A percentile compares a stretch with the other conserved stretches of the same genome.
phyloP scores from a whole-genome alignment of 805 yeast species.

The Barnettozyma salicaria region DNA sequence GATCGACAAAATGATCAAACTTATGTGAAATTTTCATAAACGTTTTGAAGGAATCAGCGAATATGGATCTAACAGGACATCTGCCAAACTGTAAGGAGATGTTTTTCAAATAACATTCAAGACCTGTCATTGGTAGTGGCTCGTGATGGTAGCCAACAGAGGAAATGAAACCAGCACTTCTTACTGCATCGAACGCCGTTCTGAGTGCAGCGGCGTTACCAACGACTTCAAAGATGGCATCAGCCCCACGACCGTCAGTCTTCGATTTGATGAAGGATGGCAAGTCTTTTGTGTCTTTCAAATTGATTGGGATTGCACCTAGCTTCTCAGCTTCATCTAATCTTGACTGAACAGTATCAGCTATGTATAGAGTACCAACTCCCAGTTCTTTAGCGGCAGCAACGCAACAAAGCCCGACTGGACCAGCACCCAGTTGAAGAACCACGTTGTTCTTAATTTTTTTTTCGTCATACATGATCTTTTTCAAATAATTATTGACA shows the following conservation, averaged over 20 bases:
- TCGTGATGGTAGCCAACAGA: constrained; percentile 60
- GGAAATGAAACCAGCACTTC: constrained; percentile 52
- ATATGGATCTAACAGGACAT: constrained; percentile 55
- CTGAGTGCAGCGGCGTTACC: constrained; percentile 48
- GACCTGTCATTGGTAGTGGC: constrained; percentile 47
- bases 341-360: constrained; percentile 60
- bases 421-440: constrained; percentile 57
- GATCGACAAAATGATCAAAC: constrained; percentile 48
- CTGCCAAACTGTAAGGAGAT: constrained; percentile 55
- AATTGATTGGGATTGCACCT: constrained; percentile 45
- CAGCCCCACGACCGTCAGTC: constrained; percentile 46
- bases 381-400: constrained; percentile 68
- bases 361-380: constrained; percentile 55
- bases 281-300: constrained; percentile 35
- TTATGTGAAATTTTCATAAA: constrained; percentile 40
- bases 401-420: constrained; percentile 68
- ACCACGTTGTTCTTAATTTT: constrained; percentile 33
- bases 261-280: constrained; percentile 28
- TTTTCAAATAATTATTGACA: constrained; percentile 43
- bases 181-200: constrained; percentile 46
- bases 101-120: constrained; percentile 53
- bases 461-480: constrained; percentile 29
- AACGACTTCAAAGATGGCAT: constrained; percentile 55
- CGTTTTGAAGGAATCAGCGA: constrained; percentile 43
- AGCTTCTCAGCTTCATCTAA: constrained; percentile 51